Evolutionary conservation across 345 rosid genomes (phyloP), one percentile per base, ranked within the genome.

Genomic region (Clausena lansium): DNA sequence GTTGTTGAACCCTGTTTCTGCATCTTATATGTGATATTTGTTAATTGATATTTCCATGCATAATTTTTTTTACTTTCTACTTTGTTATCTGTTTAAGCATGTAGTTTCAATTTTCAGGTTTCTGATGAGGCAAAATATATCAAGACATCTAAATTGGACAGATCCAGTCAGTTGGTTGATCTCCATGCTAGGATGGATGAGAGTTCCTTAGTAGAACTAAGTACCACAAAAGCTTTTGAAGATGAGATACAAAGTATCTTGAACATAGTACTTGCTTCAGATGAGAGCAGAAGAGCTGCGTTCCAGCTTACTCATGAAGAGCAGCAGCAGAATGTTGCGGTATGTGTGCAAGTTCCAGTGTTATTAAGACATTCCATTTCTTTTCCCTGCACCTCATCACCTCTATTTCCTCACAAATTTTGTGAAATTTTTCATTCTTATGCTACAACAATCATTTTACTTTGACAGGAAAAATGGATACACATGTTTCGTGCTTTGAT

Each of bases 401-500:
- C 60, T 52, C 62, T 24, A 35, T 71, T 63, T 50, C 47, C 60
- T 68, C 54, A 39, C 24, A 39, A 71, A 24, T 64, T 30, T 11
- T 77, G 17, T 66, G 45, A 68, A 39, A 14, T 27, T 22, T 54
- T 47, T 71, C 24, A 35, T 45, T 75, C 66, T 77, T 75, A 32
- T 76, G 68, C 73, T 8, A 52, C 47, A 55, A 32, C n/a, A 19
- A 61, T 71, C 20, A 68, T 28, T 77, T 73, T 73, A 15, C 67
- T 61, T 74, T 73, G 58, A 77, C 83, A 92, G 97, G 97, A 90
- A 86, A 95, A 92, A 84, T 95, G 98, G 97, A 92, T 93, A 81
- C 98, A 88, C 89, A 84, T 95, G 91, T 91, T 95, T 77, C 98
- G 99, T 71, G 84, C 91, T 79, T 86, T 93, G 85, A 92, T 93